Conservation (phyloP, 139 green algal species). For the Chlorella sp. region DNA sequence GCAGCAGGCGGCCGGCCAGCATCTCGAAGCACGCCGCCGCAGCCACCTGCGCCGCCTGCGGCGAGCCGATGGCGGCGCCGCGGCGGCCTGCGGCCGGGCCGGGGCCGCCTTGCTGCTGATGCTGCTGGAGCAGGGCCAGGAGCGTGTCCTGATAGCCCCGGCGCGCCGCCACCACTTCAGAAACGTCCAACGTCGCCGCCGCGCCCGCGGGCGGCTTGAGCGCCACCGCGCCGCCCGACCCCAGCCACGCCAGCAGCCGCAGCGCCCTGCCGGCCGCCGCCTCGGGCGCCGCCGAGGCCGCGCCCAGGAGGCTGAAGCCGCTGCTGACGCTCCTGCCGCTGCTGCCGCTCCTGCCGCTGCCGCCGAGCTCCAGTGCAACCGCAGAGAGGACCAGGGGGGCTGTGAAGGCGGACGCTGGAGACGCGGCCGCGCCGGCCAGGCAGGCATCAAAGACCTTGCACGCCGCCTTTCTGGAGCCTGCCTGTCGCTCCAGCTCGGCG, state of each 20-base stretch:
- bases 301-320: not conserved
- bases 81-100: not conserved
- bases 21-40: constrained; percentile 8
- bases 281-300: not conserved
- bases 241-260: not conserved
- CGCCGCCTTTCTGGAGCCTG: constrained; percentile 49
- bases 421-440: constrained; percentile 2
- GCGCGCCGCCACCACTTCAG: not conserved
- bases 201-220: not conserved
- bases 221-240: not conserved
- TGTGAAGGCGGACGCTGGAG: not conserved
- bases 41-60: not conserved
- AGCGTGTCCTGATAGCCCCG: constrained; percentile 22
- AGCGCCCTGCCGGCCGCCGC: not conserved
- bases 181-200: not conserved
- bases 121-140: constrained; percentile 18
- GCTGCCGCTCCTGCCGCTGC: not conserved
- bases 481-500: constrained; percentile 40
- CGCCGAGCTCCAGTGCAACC: constrained; percentile 26
- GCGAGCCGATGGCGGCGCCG: not conserved
- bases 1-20: not conserved
- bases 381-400: constrained; percentile 13
- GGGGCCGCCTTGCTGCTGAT: not conserved
- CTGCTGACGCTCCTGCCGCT: too few relatives aligned
- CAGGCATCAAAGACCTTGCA: constrained; percentile 50